Base-by-base conservation (phyloP, 345 rosid genomes). In the Citrus mangshanensis region DNA sequence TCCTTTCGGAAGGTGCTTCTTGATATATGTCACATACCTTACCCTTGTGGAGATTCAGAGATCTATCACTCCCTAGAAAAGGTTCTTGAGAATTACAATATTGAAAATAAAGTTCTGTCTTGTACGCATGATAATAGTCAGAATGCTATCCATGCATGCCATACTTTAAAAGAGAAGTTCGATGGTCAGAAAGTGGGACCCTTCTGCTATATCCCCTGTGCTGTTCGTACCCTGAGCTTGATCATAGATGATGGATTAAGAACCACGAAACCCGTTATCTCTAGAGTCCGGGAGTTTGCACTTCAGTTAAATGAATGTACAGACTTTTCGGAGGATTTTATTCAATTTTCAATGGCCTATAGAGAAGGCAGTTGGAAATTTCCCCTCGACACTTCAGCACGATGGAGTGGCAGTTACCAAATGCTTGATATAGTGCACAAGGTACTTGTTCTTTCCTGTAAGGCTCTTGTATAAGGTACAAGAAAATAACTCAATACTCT, bases 381-480 rank as follows among this genome's bases (percentile, higher is more conserved):
- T 82, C 97, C 98, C 1, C 82, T 95, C 3, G 95, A 95, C 86
- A 80, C 92, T 82, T 93, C 96, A 1, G 78, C 93, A 59, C 87
- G 97, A 66, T 93, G 98, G 98, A 95, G 90, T 80, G 97, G 98
- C 75, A 93, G 87, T 82, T 95, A 93, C 85, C 97, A 92, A 84
- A 91, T 93, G 95, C 95, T 92, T 76, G 91, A 93, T 84, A 83
- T 95, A 75, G 90, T 89, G 72, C 86, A 88, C 69, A 93, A 92
- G 98, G 94, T 93, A 85, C 63, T 68, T 54, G 37, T 72, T 75
- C 25, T 79, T 78, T 34, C 82, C 25, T 64, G 28, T 60, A 16
- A 54, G 77, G 63, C 10, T 75, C 49, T 35, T 21, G 9, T 58
- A 60, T 62, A 10, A 49, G 27, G n/a, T 77, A 19, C 49, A 4